phyloP scores from a whole-genome alignment of 164 flowering plant species.

The Berberis thunbergii region DNA sequence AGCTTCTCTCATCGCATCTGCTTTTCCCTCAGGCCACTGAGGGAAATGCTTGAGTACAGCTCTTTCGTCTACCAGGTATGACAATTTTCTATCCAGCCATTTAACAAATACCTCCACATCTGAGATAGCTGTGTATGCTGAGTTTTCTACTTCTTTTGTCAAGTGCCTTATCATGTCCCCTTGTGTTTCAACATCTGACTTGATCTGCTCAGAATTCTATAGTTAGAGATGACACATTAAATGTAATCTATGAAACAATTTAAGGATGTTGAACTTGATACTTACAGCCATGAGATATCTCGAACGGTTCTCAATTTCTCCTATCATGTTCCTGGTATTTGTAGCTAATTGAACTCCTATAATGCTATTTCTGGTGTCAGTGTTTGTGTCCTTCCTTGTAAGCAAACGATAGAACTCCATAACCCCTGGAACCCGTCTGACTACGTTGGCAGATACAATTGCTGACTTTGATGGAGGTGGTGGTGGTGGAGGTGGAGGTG shows the following conservation, averaged over 20 bases:
- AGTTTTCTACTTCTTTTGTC: conserved; percentile 78
- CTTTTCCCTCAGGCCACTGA: conserved; percentile 95
- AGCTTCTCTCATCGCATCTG: conserved; percentile 91
- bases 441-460: conserved; percentile 33
- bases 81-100: conserved; percentile 96
- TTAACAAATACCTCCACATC: conserved; percentile 88
- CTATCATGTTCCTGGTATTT: conserved; percentile 84
- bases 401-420: conserved; percentile 90
- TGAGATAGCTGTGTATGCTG: conserved; percentile 69
- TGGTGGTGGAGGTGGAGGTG: conserved; percentile 39
- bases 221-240: neutral
- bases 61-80: conserved; percentile 94
- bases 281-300: conserved; percentile 80
- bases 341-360: conserved; percentile 38
- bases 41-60: conserved; percentile 92
- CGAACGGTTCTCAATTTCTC: conserved; percentile 96
- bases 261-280: conserved; percentile 1
- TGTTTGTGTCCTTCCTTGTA: conserved; percentile 63
- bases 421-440: conserved; percentile 86
- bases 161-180: conserved; percentile 83
- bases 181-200: conserved; percentile 87
- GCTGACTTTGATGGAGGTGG: conserved; percentile 38
- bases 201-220: conserved; percentile 47
- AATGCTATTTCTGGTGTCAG: conserved; percentile 38
- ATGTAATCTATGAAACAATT: neutral